Percentiles rank a stretch among this genome's conserved stretches.
phyloP scores from a whole-genome alignment of 495 filamentous ascomycete species.

The Penicillium mononematosum region DNA sequence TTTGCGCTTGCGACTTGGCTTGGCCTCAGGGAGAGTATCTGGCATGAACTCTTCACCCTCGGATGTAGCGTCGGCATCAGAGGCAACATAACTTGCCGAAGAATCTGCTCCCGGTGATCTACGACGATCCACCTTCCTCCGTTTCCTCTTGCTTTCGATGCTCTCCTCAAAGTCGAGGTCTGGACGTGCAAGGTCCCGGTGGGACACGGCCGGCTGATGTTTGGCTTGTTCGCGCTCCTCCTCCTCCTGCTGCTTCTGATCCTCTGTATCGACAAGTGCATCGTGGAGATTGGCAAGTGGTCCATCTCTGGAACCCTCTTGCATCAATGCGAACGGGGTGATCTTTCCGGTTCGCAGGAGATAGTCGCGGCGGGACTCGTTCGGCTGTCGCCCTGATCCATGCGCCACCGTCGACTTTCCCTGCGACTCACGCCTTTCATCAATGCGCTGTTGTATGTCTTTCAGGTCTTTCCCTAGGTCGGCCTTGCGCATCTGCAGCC shows the following conservation, averaged over 20 bases:
- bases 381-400: conserved; percentile 60
- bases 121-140: conserved; percentile 36
- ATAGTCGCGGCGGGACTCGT: conserved; percentile 83
- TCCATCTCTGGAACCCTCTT: conserved; percentile 50
- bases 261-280: conserved; percentile 75
- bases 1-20: conserved; percentile 39
- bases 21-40: conserved; percentile 32
- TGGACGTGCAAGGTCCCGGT: conserved; percentile 76
- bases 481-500: conserved; percentile 59
- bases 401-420: conserved; percentile 38
- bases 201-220: conserved; percentile 57
- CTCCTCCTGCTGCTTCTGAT: conserved; percentile 58
- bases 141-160: conserved; percentile 37
- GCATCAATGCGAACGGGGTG: conserved; percentile 82
- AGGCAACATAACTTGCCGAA: conserved; percentile 40
- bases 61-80: conserved; percentile 30
- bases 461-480: conserved; percentile 64
- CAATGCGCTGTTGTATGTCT: conserved; percentile 77
- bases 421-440: conserved; percentile 60
- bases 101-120: conserved; percentile 41
- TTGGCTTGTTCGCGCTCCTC: conserved; percentile 48
- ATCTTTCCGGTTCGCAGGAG: conserved; percentile 96
- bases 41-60: conserved; percentile 41
- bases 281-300: conserved; percentile 63
- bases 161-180: conserved; percentile 64